A percentile compares a stretch with the other conserved stretches of the same genome.
These are phyloP conservation scores for Hansenula lynferdii DNA, from an alignment of 1,139 yeast species.

Conservation along the genomic window DNA sequence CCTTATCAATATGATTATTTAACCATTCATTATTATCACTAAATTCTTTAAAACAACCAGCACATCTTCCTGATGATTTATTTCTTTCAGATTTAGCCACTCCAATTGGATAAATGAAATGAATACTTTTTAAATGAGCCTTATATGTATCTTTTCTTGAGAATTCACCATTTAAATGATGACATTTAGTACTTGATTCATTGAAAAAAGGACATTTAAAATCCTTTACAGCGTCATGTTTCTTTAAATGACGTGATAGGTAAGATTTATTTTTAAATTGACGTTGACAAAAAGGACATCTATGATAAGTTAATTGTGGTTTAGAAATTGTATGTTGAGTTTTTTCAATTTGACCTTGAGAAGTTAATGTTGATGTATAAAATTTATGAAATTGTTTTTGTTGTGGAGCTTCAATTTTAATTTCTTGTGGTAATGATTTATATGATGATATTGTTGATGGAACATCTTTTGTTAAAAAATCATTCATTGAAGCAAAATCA, in stretches of 20 bases:
- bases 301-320: slow-evolving; percentile 18
- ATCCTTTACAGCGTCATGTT: slow-evolving; percentile 74
- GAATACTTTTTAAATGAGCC: slow-evolving; percentile 83
- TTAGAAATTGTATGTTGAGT: slow-evolving; percentile 1
- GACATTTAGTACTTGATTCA: slow-evolving; percentile 49
- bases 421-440: not conserved
- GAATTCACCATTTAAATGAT: slow-evolving; percentile 84
- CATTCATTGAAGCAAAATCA: slow-evolving; percentile 3
- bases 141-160: slow-evolving; percentile 88
- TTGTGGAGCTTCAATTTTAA: not conserved
- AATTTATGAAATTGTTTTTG: slow-evolving; percentile 12
- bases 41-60: slow-evolving; percentile 71
- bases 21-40: slow-evolving; percentile 76
- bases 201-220: slow-evolving; percentile 77
- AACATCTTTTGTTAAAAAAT: slow-evolving; percentile 9
- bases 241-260: slow-evolving; percentile 79
- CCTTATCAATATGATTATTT: slow-evolving; percentile 71
- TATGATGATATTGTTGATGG: slow-evolving; percentile 6
- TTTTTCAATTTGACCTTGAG: not conserved
- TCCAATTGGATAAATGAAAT: slow-evolving; percentile 80
- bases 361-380: slow-evolving; percentile 5
- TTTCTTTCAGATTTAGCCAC: slow-evolving; percentile 62
- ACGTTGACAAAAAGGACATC: slow-evolving; percentile 63
- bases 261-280: slow-evolving; percentile 80
- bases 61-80: slow-evolving; percentile 65